These are phyloP conservation scores for Dactylellina parvicollis DNA, from an alignment of 2,329 filamentous ascomycete species.

Conservation along the genomic window DNA sequence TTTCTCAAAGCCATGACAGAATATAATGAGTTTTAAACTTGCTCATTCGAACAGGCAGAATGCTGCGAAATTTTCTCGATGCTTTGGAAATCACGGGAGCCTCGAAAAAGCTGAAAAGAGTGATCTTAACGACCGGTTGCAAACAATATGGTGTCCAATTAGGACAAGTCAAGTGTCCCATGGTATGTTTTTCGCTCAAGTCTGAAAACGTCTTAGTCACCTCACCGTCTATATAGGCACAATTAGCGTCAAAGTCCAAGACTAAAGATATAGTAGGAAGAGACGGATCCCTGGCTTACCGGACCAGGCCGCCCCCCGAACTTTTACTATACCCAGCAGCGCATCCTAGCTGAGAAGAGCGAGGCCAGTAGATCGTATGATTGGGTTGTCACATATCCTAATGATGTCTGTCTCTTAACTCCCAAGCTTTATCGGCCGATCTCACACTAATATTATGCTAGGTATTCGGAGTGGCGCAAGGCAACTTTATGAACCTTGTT, in stretches of 20 bases:
- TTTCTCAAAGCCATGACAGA: not conserved
- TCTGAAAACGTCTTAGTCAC: not conserved
- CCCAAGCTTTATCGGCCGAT: not conserved
- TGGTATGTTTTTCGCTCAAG: conserved; percentile 56
- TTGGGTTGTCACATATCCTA: conserved; percentile 61
- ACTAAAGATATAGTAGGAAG: conserved; percentile 54
- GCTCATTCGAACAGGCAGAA: conserved; percentile 58
- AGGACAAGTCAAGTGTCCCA: conserved; percentile 64
- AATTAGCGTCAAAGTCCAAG: not conserved
- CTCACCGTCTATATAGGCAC: not conserved
- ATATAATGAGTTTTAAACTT: not conserved
- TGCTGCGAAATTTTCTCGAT: conserved; percentile 65
- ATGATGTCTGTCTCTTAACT: conserved; percentile 59
- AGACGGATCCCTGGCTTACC: conserved; percentile 64
- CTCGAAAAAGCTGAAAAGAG: conserved; percentile 63
- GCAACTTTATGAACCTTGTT: conserved; percentile 63
- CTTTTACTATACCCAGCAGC: conserved; percentile 67
- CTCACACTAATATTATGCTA: not conserved
- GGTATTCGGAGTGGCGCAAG: conserved; percentile 60
- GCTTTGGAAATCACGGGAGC: conserved; percentile 64
- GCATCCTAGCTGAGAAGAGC: conserved; percentile 60
- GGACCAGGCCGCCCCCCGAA: conserved; percentile 62
- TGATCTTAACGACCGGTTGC: conserved; percentile 65
- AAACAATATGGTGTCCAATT: conserved; percentile 69
- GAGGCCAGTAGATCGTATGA: conserved; percentile 52